Evolutionary conservation across 192 early-diverging fungal species (phyloP), one percentile per base, ranked within the genome.

Genomic region (Podila epicladia): DNA sequence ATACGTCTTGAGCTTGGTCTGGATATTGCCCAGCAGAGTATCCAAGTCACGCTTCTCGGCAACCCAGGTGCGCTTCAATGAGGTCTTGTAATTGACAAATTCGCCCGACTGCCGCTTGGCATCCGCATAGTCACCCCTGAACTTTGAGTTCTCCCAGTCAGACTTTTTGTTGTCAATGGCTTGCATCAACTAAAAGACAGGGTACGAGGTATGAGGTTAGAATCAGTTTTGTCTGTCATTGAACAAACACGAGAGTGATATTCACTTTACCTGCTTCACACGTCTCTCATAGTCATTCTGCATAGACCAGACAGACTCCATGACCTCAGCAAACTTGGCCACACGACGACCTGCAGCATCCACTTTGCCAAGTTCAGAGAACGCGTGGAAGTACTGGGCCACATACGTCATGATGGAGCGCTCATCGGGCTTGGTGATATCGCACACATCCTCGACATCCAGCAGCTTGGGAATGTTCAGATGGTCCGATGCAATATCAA

Each of bases 361-460:
- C 9, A 95, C 90, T 74, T 93, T 95, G 61, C 94, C 93, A 20
- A 96, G 85, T 37, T 92, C 90, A 20, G 96, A 96, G 64, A 99
- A 98, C 9, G 97, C 97, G 73, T 99, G 97, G 89, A 97, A 99
- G 79, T 98, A 99, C 84, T 97, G 94, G 15, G 97, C 97, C 22
- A 98, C 95, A 65, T 99, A 99, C 35, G 97, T 98, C 95, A 98
- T 99, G 20, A 99, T 91, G 9, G 97, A 99, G 31, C 93, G 88
- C 72, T 99, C 97, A 85, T 99, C 97, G 29, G 97, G 97, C 87
- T 97, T 98, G 65, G 86, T 76, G 24, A 94, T 92, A 82, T 98
- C 97, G 65, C 95, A 95, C 24, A 99, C 88, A 84, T 99, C 97
- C 74, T 99, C 97, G 4, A 98, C 97, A 82, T 95, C 97, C 64